Conservation (phyloP, 2,329 filamentous ascomycete genomes). For the Talaromyces sp. region DNA sequence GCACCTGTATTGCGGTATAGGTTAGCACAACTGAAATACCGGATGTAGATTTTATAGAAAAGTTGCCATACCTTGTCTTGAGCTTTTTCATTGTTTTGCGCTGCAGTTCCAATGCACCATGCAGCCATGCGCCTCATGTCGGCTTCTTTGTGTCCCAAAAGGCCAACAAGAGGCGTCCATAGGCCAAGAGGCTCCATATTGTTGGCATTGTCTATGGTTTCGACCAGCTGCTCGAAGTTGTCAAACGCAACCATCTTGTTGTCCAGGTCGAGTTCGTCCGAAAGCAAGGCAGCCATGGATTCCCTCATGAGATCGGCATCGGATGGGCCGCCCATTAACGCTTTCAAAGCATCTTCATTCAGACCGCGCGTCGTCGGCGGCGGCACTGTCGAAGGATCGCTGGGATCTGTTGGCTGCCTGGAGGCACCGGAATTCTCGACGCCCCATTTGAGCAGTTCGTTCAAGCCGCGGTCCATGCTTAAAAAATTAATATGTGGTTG, state of each 20-base stretch:
- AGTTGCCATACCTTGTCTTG: constrained; percentile 63
- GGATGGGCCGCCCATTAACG: constrained; percentile 76
- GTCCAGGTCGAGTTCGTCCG: constrained; percentile 63
- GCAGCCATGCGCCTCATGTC: constrained; percentile 80
- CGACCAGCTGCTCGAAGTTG: constrained; percentile 90
- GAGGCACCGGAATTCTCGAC: constrained; percentile 56
- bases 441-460: constrained; percentile 76
- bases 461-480: constrained; percentile 61
- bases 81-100: constrained; percentile 87
- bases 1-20: constrained; percentile 34
- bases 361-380: constrained; percentile 41
- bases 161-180: constrained; percentile 73
- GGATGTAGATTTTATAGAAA: constrained; percentile 30
- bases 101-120: constrained; percentile 92
- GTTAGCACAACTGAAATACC: constrained; percentile 29
- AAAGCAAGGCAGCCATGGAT: constrained; percentile 71
- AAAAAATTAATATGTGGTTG: constrained; percentile 8
- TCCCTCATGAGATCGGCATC: constrained; percentile 91
- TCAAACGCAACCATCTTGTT: constrained; percentile 82
- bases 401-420: constrained; percentile 26
- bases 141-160: constrained; percentile 64
- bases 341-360: constrained; percentile 65
- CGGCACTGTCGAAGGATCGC: constrained; percentile 27
- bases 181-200: constrained; percentile 75
- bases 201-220: constrained; percentile 94